Base-by-base conservation (phyloP, 257 asterid genomes). In the Solanum tarijense region DNA sequence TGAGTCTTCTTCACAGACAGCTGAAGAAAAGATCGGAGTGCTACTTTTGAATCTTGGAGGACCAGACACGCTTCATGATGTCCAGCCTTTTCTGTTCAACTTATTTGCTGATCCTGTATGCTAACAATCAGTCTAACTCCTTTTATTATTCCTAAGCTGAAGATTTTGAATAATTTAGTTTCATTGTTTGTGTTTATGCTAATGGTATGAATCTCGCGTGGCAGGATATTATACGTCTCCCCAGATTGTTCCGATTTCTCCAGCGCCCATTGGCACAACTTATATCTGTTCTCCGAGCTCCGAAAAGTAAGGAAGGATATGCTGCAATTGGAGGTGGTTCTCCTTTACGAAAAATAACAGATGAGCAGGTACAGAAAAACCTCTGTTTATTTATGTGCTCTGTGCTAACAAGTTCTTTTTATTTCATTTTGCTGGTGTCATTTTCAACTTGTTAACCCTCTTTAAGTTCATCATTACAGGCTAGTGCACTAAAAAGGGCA, bases 251-350 rank as follows among this genome's bases (percentile, higher is more conserved):
- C 89, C 87, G 91, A 66, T 96, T 97, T 90, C 98, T 97, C 87
- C 99, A 97, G 86, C 94, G 96, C 60, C 99, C 99, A 65, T 90
- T 97, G 89, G 99, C 99, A 38, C 98, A 96, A 73, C 92, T 97
- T 20, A 97, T 97, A 79, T 97, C 99, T 11, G 89, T 78, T 14
- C 90, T 96, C 88, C 91, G 99, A 78, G 99, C 99, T 88, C 98
- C 98, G 36, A 97, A 97, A 89, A 97, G 98, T 91, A 97, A 96
- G 92, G 99, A 96, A 91, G 99, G 96, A 7, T 97, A 96, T 91
- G 98, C 99, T 92, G 93, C 99, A 88, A 97, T 96, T 88, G 99
- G 99, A 88, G 99, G 99, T 69, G 99, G 99, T 88, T 97, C 99
- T 20, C 99, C 99, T 86, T 88, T 97, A 86, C 98, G 98, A 87